Conservation (phyloP, 257 asterid species). For the Plantago elongata region DNA sequence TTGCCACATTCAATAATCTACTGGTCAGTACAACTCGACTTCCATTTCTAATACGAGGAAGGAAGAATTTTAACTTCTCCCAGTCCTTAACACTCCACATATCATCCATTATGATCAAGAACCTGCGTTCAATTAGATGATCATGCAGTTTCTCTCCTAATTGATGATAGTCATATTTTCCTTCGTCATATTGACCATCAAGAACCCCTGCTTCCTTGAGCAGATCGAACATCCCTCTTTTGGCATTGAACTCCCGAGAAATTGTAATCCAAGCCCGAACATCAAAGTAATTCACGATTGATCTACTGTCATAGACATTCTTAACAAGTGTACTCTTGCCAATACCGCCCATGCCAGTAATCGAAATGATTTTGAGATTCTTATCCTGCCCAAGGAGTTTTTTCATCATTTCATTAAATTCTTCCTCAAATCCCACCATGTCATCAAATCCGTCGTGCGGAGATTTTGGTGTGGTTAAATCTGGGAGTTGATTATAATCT, state of each 20-base stretch:
- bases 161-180: neutral
- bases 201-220: neutral
- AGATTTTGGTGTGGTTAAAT: neutral
- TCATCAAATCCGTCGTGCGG: neutral
- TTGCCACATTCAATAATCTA: neutral
- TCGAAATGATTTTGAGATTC: slow-evolving; percentile 3
- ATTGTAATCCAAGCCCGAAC: slow-evolving; percentile 1
- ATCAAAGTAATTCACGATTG: neutral
- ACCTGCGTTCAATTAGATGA: slow-evolving; percentile 2
- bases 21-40: slow-evolving; percentile 2
- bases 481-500: neutral
- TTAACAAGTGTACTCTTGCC: slow-evolving; percentile 12
- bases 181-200: neutral
- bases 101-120: neutral
- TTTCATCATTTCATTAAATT: neutral
- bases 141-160: slow-evolving; percentile 4
- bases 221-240: neutral
- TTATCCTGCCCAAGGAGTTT: neutral
- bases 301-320: neutral
- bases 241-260: neutral
- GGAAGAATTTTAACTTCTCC: neutral
- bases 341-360: slow-evolving; percentile 12
- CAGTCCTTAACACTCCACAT: slow-evolving; percentile 3
- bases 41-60: slow-evolving; percentile 2
- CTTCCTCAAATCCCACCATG: slow-evolving; percentile 6